Base-by-base conservation (phyloP, 345 rosid genomes). In the Physaria fendleri region DNA sequence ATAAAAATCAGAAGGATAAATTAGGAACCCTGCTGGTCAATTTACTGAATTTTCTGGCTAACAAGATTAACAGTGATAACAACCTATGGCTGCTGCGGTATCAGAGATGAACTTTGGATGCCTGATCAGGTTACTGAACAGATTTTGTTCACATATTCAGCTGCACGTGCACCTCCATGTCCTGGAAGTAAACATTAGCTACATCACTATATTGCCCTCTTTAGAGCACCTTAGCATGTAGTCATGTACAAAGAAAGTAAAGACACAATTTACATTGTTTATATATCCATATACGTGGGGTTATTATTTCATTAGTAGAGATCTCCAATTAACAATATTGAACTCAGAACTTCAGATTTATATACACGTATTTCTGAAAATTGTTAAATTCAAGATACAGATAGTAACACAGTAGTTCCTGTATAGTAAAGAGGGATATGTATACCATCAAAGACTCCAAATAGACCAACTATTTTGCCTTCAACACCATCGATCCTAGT, bases 141-240 rank as follows among this genome's bases (percentile, higher is more conserved):
- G 92, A 65, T 90, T 87, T 41, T 82, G 86, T 94, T 94, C 75
- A 94, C 96, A 70, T 85, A 94, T 76, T 94, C 97, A 65, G 99
- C 99, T 49, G 99, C 99, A 30, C 97, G 88, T 58, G 87, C 95
- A 64, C 99, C 99, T 50, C 99, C 99, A 77, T 94, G 99, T 69
- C 99, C 99, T 94, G 75, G 61, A 78, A 13, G 56, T 11, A 58
- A 40, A 39, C 66, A 69, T 22, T 13, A 14, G 50, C 43, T 66
- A 7, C 18, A 55, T 59, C 42, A 70, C 16, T n/a, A 51, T 2
- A 23, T 5, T 24, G 5, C 5, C 9, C 46, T 58, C 21, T 48
- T 30, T 12, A 57, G 6, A 46, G 4, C 13, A 49, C 4, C 16
- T n/a, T 66, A 48, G 9, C 10, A 28, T 10, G 57, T 28, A 9